Base-by-base conservation (phyloP, 768 basidiomycete species). In the Fomitopsis pulvina region DNA sequence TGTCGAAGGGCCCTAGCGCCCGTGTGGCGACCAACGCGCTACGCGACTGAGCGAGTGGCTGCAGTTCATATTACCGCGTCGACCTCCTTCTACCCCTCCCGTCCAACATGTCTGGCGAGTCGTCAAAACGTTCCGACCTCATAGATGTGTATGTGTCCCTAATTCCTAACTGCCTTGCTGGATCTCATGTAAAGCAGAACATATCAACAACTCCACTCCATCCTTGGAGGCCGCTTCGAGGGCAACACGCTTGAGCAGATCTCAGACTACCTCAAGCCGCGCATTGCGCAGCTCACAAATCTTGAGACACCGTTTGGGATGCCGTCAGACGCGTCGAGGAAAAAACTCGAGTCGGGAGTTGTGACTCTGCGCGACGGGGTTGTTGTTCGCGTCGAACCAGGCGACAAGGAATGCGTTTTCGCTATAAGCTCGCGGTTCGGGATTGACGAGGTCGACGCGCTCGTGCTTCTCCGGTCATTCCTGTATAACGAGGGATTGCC, bases 401-500 rank as follows among this genome's bases (percentile, higher is more conserved):
- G 76, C 30, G 81, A 86, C 68, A 85, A 85, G 62, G 79, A 84
- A 48, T 80, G 81, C 55, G 74, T 85, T 43, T 69, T 78, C 52
- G 81, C 85, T 42, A 78, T 96, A 57, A 89, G 91, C 67, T 63
- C 73, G 38, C 75, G 74, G 51, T 83, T 91, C 63, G 71, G 79
- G 25, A 81, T 95, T 21, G 90, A 94, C 67, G 80, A 94, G 59
- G 71, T 92, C 1, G 80, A 85, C n/a, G 83, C 90, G 0, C 73
- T 87, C 38, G 68, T 85, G 3, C 74, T 94, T 4, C 69, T 91
- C 20, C 80, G 85, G 11, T 83, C 87, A 0, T 93, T 87, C 60
- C 69, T 88, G 8, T 85, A 85, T 67, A 86, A 91, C 62, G 78
- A 84, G 62, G 87, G 86, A 3, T 70, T 87, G 7, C 81, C 83